A percentile compares a stretch with the other conserved stretches of the same genome.
Evolutionary conservation across 768 basidiomycete genomes (phyloP).

Genomic region (Kondoa subrosea): DNA sequence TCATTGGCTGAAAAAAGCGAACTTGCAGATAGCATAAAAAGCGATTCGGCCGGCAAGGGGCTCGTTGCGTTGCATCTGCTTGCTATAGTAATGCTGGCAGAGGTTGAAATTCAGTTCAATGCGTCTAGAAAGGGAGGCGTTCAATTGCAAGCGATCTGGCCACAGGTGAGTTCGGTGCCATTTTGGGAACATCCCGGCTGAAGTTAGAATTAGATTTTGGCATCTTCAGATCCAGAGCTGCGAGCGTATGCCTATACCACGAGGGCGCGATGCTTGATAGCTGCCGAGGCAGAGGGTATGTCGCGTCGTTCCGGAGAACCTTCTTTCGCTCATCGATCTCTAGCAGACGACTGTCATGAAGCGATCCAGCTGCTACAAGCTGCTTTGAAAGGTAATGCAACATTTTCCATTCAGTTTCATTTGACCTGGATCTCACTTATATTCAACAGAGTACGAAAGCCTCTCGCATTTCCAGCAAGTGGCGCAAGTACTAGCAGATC

Average conservation of each 20-base stretch:
- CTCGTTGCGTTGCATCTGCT: not conserved
- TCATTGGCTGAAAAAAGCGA: not conserved
- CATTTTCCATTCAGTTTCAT: no score
- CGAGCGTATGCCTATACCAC: not conserved
- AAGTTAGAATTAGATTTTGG: not conserved
- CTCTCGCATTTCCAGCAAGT: not conserved
- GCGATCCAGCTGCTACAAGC: no score
- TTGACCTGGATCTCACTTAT: no score
- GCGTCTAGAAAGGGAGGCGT: not conserved
- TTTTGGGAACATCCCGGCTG: no score
- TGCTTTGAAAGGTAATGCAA: no score
- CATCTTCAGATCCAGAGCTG: not conserved
- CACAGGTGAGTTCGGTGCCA: not conserved
- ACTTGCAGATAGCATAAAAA: not conserved
- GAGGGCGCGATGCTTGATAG: not conserved
- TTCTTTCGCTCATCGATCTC: no score
- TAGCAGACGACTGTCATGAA: no score
- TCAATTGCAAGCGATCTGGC: not conserved
- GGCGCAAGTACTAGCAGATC: not conserved
- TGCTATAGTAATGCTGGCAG: not conserved
- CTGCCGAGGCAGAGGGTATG: not conserved
- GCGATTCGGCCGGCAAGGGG: not conserved
- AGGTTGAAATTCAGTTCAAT: not conserved
- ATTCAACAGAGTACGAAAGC: not conserved
- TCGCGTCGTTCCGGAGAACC: no score